Evolutionary conservation across 306 rosid species (phyloP), one percentile per base, ranked within the genome.

Genomic region (Dryas drummondii): DNA sequence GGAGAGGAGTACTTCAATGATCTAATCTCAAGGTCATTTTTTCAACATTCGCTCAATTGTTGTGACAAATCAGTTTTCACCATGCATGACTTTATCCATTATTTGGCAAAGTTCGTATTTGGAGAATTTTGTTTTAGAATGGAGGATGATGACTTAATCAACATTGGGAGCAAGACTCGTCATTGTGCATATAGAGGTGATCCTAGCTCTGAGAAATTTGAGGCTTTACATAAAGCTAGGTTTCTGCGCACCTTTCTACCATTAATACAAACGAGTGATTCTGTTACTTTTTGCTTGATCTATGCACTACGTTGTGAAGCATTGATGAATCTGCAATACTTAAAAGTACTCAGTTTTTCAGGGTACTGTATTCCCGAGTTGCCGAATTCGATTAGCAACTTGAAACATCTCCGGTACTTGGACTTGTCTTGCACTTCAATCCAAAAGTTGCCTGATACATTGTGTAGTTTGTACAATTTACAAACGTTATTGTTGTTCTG

Each of bases 1-100:
- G 84, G 79, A 7, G 52, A 79, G 15, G 55, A 82, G 16, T 82
- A 56, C 73, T 76, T 85, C 12, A 15, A 53, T 27, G 80, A 70
- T 74, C 53, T 82, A 46, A 16, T 79, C 17, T 72, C 78, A 1
- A 73, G 80, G 45, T 85, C 54, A n/a, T 45, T 66, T 53, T 14
- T 27, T 32, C 13, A 66, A 66, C 26, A 4, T n/a, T 64, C 69
- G 13, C 41, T 27, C 37, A 27, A 27, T 27, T 27, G 69, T 15
- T 6, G 3, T 2, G 9, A 4, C 47, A 14, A 3, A 17, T 45
- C 71, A 19, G 19, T 47, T 66, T 66, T 66, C 41, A n/a, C n/a
- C 71, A 66, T 66, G 55, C 55, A 66, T 66, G 71, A 66, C 9
- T 53, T 66, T 66, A 41, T 66, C 37, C 45, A 19, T 11, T 40